Evolutionary conservation across 805 yeast genomes (phyloP), one percentile per base, ranked within the genome.

Genomic region (Schizosaccharomyces lindneri): DNA sequence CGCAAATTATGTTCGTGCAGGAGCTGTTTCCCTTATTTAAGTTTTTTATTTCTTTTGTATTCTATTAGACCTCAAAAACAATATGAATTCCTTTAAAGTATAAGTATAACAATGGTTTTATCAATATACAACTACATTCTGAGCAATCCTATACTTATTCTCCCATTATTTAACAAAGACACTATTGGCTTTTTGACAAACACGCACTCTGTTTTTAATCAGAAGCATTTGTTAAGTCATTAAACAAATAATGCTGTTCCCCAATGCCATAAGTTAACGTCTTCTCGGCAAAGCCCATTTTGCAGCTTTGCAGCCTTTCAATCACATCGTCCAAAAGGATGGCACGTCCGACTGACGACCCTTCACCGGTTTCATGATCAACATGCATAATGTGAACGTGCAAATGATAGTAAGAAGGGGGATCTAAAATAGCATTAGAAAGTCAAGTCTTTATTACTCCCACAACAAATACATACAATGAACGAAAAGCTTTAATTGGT

Each of bases 371-470:
- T 15, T 63, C 80, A 66, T 85, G 85, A 21, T 72, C 75, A 5
- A 85, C 75, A 67, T 85, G 84, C 21, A 87, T 95, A 19, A 87
- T 83, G 70, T 93, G 98, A 19, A 93, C 78, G 69, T 93, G 98
- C 75, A 93, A 84, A 68, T 93, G 97, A 69, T 93, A 93, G 70
- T 90, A 93, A 0, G 95, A 85, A 0, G 98, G 98, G 66, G 89
- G 97, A 71, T 93, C 57, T 51, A 51, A 24, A 15, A 24, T n/a
- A 46, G 1, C 11, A 27, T 46, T 24, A 46, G 51, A 19, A 46
- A 46, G 27, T 24, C 27, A 29, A 24, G 31, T 51, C 27, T 7
- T 11, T 4, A 6, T 6, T 6, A 24, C 13, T 24, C 15, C 11
- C 4, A 5, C 1, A 46, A 46, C 2, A 9, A 17, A 21, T 24